These are phyloP conservation scores for Annulohypoxylon moriforme DNA, from an alignment of 495 filamentous ascomycete species.

Conservation along the genomic window DNA sequence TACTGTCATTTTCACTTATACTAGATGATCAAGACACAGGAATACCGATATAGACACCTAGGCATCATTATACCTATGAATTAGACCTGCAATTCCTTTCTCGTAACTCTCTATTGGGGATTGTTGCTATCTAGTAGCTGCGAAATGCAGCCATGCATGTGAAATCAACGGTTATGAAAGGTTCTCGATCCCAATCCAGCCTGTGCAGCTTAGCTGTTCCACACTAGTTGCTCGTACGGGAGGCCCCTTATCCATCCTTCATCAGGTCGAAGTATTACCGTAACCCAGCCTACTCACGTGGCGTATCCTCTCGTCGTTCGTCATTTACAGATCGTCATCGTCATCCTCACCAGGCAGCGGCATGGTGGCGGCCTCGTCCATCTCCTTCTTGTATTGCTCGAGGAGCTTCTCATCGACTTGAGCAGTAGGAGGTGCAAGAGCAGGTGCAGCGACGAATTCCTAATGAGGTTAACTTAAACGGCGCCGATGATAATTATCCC, in stretches of 20 bases:
- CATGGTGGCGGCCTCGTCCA: slow-evolving; percentile 80
- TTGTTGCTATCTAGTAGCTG: slow-evolving; percentile 50
- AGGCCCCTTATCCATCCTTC: slow-evolving; percentile 37
- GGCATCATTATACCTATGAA: slow-evolving; percentile 6
- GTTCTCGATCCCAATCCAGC: slow-evolving; percentile 36
- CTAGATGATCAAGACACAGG: neutral
- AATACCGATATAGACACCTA: slow-evolving; percentile 1
- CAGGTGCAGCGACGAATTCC: slow-evolving; percentile 97
- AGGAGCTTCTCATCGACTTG: slow-evolving; percentile 85
- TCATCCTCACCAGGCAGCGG: slow-evolving; percentile 98
- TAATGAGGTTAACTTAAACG: slow-evolving; percentile 51
- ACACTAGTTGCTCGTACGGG: slow-evolving; percentile 28
- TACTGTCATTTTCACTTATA: neutral
- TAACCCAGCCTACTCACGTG: slow-evolving; percentile 32
- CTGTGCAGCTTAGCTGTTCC: slow-evolving; percentile 24
- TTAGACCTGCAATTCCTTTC: slow-evolving; percentile 35
- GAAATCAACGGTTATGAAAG: slow-evolving; percentile 40
- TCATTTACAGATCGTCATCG: slow-evolving; percentile 67
- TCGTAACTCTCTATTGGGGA: slow-evolving; percentile 48
- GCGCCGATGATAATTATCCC: neutral
- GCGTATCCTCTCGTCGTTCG: slow-evolving; percentile 19
- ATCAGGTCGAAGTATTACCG: slow-evolving; percentile 41
- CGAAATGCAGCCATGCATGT: slow-evolving; percentile 44
- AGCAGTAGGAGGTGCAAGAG: slow-evolving; percentile 93
- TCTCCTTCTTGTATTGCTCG: slow-evolving; percentile 85